Conservation (phyloP, 2,329 filamentous ascomycete genomes). For the Thermothelomyces thermophilus region DNA sequence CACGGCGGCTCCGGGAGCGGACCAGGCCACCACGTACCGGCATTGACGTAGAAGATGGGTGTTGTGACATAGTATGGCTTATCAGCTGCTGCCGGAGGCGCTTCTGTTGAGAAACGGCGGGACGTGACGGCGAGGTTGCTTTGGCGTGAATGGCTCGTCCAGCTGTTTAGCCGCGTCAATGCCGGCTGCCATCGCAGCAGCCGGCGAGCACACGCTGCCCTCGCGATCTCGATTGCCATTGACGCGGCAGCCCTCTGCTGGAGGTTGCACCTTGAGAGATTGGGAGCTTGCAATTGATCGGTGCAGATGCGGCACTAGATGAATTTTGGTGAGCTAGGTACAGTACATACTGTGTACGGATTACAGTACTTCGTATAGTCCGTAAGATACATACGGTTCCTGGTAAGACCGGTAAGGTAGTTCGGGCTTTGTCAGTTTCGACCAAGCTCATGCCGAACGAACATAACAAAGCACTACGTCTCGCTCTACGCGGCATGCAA, state of each 20-base stretch:
- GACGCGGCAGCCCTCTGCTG: background rate
- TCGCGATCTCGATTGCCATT: slow-evolving; percentile 13
- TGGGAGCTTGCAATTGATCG: background rate
- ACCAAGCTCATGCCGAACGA: too few relatives aligned
- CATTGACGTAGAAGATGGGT: slow-evolving; percentile 99
- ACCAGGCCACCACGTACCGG: slow-evolving; percentile 47
- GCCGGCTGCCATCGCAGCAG: slow-evolving; percentile 17
- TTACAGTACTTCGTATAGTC: too few relatives aligned
- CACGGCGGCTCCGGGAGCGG: background rate
- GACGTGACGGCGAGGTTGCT: slow-evolving; percentile 7
- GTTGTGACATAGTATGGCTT: slow-evolving; percentile 96
- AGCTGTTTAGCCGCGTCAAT: slow-evolving; percentile 15
- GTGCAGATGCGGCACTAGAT: too few relatives aligned
- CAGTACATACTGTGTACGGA: too few relatives aligned
- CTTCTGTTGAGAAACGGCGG: slow-evolving; percentile 11
- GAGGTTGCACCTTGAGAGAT: too few relatives aligned
- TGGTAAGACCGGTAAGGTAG: too few relatives aligned
- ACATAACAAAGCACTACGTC: too few relatives aligned
- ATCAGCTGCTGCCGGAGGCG: slow-evolving; percentile 3
- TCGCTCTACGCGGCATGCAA: too few relatives aligned
- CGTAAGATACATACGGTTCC: too few relatives aligned
- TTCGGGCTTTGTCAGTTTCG: too few relatives aligned
- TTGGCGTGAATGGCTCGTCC: slow-evolving; percentile 22
- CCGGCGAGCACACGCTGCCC: slow-evolving; percentile 18
- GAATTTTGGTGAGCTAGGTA: slow-evolving; percentile 11